Evolutionary conservation across 495 filamentous ascomycete genomes (phyloP).

Genomic region (Hypoxylon lienhwacheense): DNA sequence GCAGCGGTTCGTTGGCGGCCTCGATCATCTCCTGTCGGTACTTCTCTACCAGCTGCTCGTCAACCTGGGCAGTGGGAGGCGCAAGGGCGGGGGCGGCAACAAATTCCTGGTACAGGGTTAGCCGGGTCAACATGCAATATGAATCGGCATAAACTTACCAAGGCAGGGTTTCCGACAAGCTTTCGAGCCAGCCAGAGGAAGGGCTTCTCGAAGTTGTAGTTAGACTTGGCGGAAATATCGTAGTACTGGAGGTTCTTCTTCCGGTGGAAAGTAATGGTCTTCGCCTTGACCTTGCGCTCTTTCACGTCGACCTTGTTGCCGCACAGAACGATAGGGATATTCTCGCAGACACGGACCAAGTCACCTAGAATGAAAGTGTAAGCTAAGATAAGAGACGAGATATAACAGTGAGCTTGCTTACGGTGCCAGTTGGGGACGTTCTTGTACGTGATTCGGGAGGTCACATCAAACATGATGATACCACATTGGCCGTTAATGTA

Average conservation of each 20-base stretch:
- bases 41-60: slow-evolving; percentile 74
- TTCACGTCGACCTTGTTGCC: slow-evolving; percentile 99
- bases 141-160: slow-evolving; percentile 60
- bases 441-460: slow-evolving; percentile 99
- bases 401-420: slow-evolving; percentile 59
- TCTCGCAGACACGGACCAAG: slow-evolving; percentile 99
- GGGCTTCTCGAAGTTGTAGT: slow-evolving; percentile 99
- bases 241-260: slow-evolving; percentile 99
- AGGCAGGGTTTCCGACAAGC: slow-evolving; percentile 87
- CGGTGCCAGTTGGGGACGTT: slow-evolving; percentile 99
- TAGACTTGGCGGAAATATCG: slow-evolving; percentile 99
- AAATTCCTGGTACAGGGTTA: slow-evolving; percentile 74
- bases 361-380: slow-evolving; percentile 66
- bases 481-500: slow-evolving; percentile 99
- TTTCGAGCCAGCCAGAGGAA: slow-evolving; percentile 99
- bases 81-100: slow-evolving; percentile 93
- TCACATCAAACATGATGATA: slow-evolving; percentile 99
- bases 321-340: slow-evolving; percentile 96
- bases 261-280: slow-evolving; percentile 99
- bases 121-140: slow-evolving; percentile 10
- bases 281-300: slow-evolving; percentile 99
- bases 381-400: background rate
- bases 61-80: slow-evolving; percentile 86
- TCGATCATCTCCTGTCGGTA: slow-evolving; percentile 88
- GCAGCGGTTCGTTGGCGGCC: slow-evolving; percentile 81